phyloP scores from a whole-genome alignment of 371 early-diverging fungal species.

The Massospora cicadina region DNA sequence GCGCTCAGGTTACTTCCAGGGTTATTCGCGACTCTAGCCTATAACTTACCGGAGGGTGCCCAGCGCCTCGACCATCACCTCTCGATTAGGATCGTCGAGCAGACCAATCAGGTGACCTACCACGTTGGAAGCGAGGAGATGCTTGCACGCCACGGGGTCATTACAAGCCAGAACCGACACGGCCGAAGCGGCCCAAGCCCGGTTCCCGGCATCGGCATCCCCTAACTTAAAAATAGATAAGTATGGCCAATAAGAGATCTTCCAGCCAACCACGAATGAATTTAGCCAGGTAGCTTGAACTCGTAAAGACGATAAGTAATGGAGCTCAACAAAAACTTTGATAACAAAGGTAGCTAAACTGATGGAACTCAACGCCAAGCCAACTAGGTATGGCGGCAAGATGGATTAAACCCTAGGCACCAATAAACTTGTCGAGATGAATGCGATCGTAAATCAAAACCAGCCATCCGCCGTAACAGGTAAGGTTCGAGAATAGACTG shows the following conservation, averaged over 20 bases:
- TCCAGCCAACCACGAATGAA: no score
- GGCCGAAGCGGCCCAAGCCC: constrained; percentile 79
- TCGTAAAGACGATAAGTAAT: no score
- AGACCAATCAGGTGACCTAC: constrained; percentile 43
- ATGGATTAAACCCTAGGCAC: no score
- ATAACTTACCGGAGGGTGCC: constrained; percentile 44
- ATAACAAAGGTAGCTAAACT: no score
- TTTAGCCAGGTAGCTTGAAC: no score
- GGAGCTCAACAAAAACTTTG: no score
- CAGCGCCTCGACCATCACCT: constrained; percentile 54
- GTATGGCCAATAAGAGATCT: constrained; percentile 12
- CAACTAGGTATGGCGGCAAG: no score
- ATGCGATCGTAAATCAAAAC: no score
- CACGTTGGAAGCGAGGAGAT: constrained; percentile 50
- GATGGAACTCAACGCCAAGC: no score
- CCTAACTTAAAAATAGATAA: constrained; percentile 32
- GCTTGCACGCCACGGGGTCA: constrained; percentile 35
- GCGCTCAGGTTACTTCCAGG: constrained; percentile 14
- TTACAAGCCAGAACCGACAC: constrained; percentile 53
- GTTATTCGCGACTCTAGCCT: not conserved
- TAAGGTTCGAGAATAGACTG: no score
- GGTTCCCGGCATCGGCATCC: constrained; percentile 44
- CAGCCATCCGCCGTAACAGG: no score
- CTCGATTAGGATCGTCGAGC: constrained; percentile 45
- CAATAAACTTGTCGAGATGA: no score